Percentiles rank a stretch among this genome's conserved stretches.
Conservation (phyloP, 2,329 filamentous ascomycete genomes). For the Paraconiothyrium sp. region DNA sequence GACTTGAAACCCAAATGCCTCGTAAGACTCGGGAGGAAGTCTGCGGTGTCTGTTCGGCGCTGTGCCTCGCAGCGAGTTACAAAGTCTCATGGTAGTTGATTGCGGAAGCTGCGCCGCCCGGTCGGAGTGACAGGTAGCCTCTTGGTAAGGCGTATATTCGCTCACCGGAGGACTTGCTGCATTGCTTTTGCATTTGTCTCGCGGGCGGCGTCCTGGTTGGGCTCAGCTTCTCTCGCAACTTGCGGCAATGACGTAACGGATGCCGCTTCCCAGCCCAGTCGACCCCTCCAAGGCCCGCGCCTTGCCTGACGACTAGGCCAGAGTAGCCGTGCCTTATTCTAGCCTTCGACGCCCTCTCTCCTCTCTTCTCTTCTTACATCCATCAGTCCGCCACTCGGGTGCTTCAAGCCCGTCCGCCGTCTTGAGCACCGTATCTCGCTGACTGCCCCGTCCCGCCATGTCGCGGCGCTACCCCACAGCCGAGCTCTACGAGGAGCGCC, state of each 20-base stretch:
- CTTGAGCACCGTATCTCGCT: slow-evolving; percentile 23
- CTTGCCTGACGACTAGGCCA: slow-evolving; percentile 5
- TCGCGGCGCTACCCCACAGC: slow-evolving; percentile 58
- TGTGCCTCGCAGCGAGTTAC: neutral
- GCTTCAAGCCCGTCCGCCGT: slow-evolving; percentile 7
- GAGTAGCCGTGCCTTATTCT: slow-evolving; percentile 14
- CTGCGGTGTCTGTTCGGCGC: neutral
- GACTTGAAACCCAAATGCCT: neutral
- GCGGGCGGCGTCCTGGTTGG: slow-evolving; percentile 12
- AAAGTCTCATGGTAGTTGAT: neutral
- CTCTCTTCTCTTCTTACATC: slow-evolving; percentile 8
- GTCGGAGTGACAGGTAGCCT: neutral
- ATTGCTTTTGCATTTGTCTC: slow-evolving; percentile 10
- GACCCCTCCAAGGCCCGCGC: slow-evolving; percentile 19
- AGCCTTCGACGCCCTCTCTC: slow-evolving; percentile 5
- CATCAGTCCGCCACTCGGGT: slow-evolving; percentile 1
- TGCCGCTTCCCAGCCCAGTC: neutral
- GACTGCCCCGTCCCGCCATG: slow-evolving; percentile 43
- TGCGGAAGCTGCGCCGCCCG: slow-evolving; percentile 1
- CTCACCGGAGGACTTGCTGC: slow-evolving; percentile 6
- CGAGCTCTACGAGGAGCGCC: slow-evolving; percentile 60
- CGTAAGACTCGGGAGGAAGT: neutral
- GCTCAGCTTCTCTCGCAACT: slow-evolving; percentile 8
- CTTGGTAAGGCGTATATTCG: neutral
- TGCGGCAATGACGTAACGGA: slow-evolving; percentile 16